These are phyloP conservation scores for Centaurea solstitialis DNA, from an alignment of 129 eudicot species.

Conservation along the genomic window DNA sequence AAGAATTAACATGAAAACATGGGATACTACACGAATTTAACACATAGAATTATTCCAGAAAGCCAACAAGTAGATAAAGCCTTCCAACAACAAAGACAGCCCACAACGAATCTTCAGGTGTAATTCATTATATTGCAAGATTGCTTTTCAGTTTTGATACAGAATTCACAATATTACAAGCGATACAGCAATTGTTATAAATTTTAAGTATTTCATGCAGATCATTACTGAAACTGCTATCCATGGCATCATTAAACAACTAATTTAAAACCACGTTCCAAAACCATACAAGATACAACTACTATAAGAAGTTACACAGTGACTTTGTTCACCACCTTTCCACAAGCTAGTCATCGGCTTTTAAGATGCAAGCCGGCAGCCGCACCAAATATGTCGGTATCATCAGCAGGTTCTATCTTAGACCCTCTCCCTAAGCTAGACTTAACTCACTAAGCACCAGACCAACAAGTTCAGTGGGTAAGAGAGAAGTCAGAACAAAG, in stretches of 20 bases:
- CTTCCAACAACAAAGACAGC: not conserved
- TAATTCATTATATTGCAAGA: not conserved
- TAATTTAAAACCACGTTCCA: not conserved
- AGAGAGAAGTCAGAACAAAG: not conserved
- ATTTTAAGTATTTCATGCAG: not conserved
- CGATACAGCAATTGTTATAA: not conserved
- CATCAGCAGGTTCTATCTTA: not conserved
- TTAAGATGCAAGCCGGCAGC: not conserved
- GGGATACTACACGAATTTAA: not conserved
- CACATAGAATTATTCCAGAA: not conserved
- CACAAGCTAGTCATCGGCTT: not conserved
- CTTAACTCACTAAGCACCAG: not conserved
- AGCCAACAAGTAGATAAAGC: slow-evolving; percentile 1
- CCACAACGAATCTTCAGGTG: not conserved
- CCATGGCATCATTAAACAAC: not conserved
- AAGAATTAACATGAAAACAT: not conserved
- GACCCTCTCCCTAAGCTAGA: not conserved
- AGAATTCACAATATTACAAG: not conserved
- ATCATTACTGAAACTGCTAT: not conserved
- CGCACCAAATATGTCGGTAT: not conserved
- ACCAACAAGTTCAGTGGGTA: not conserved
- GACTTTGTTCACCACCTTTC: not conserved
- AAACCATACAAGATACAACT: not conserved
- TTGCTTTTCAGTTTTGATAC: not conserved
- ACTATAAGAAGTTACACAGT: not conserved